Evolutionary conservation across 2,329 filamentous ascomycete species (phyloP).

Genomic region (Dryadomyces sulphureus): DNA sequence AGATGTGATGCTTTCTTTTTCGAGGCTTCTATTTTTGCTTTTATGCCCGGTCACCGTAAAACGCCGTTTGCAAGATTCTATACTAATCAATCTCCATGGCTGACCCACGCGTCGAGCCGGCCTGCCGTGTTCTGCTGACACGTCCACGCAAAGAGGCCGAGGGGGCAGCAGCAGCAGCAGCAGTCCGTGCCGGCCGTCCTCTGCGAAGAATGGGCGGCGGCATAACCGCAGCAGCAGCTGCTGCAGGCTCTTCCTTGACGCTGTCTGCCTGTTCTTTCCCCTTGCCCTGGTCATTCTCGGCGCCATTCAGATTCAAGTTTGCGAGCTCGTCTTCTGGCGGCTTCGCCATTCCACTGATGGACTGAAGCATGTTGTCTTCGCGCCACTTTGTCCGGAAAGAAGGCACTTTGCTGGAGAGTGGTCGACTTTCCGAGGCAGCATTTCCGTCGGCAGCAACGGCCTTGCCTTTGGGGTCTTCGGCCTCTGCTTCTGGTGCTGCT

Average conservation of each 20-base stretch:
- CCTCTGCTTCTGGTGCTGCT: conserved; percentile 4
- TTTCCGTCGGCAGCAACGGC: conserved; percentile 9
- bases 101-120: background rate
- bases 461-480: conserved; percentile 15
- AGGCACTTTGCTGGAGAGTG: conserved; percentile 23
- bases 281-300: background rate
- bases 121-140: conserved; percentile 2
- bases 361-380: conserved; percentile 28
- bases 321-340: background rate
- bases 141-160: background rate
- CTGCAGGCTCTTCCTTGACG: background rate
- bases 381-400: conserved; percentile 26
- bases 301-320: too few relatives aligned
- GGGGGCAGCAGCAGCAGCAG: conserved; percentile 12
- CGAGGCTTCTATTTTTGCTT: background rate
- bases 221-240: background rate
- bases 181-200: background rate
- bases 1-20: background rate
- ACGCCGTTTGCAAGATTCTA: background rate
- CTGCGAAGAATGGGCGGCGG: background rate
- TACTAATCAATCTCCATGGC: conserved; percentile 7
- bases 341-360: conserved; percentile 25
- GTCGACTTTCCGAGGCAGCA: conserved; percentile 4
- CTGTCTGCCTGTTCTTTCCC: background rate
- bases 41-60: background rate